phyloP scores from a whole-genome alignment of 345 rosid species.

The Nasturtium officinale region DNA sequence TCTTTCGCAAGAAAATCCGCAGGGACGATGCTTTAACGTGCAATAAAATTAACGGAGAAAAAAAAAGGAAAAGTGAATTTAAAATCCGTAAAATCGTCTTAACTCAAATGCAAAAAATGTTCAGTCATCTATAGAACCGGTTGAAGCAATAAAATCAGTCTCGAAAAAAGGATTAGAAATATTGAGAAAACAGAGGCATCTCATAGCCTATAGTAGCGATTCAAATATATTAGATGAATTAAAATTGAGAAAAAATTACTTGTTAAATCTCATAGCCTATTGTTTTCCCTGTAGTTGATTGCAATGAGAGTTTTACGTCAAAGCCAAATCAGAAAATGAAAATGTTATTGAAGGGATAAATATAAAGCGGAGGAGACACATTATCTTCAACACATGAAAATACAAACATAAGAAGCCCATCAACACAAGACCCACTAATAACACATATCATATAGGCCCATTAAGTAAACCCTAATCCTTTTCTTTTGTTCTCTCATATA shows the following conservation, averaged over 20 bases:
- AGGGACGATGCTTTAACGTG: too few species aligned
- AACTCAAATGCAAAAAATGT: neutral
- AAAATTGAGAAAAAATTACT: neutral
- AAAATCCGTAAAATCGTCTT: too few species aligned
- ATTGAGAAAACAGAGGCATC: neutral
- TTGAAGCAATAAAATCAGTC: neutral
- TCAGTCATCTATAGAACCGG: accelerated
- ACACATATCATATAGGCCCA: slow-evolving; percentile 14
- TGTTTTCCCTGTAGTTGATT: too few species aligned
- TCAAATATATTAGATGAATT: neutral
- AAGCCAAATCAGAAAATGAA: neutral
- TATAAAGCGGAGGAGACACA: too few species aligned
- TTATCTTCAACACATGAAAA: too few species aligned
- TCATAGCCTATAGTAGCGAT: neutral
- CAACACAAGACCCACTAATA: neutral
- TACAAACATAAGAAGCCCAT: neutral
- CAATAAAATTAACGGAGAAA: too few species aligned
- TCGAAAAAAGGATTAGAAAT: neutral
- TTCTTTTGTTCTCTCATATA: slow-evolving; percentile 7
- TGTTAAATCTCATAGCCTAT: too few species aligned
- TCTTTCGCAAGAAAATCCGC: neutral
- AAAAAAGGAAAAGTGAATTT: too few species aligned
- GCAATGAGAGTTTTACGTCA: neutral
- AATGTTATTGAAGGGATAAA: too few species aligned
- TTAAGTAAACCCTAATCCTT: slow-evolving; percentile 37